These are phyloP conservation scores for Colletotrichum lupini DNA, from an alignment of 2,329 filamentous ascomycete species.

Conservation along the genomic window DNA sequence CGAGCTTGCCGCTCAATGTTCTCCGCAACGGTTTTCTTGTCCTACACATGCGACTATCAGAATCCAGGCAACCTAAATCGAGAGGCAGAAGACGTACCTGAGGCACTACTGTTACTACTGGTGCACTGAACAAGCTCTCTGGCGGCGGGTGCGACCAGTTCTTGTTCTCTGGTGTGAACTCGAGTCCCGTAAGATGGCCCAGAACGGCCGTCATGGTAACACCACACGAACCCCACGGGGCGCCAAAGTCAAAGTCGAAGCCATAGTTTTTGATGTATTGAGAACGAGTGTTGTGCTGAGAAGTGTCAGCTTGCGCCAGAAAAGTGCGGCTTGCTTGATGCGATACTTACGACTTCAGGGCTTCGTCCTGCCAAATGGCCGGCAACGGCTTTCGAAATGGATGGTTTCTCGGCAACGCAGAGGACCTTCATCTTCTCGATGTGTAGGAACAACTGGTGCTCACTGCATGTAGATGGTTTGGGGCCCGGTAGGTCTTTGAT, in stretches of 20 bases:
- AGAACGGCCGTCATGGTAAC: constrained; percentile 95
- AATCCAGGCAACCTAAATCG: background rate
- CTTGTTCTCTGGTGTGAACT: constrained; percentile 80
- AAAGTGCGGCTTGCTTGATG: background rate
- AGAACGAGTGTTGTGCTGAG: constrained; percentile 74
- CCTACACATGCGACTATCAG: constrained; percentile 55
- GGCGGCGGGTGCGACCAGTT: constrained; percentile 87
- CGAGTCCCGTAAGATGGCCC: constrained; percentile 85
- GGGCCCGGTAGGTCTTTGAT: background rate
- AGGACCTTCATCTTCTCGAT: constrained; percentile 61
- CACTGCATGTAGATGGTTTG: background rate
- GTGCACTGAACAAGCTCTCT: constrained; percentile 82
- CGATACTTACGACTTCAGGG: constrained; percentile 72
- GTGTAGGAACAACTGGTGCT: background rate
- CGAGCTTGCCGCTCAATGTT: constrained; percentile 87
- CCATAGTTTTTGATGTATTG: constrained; percentile 93
- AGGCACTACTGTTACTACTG: constrained; percentile 75
- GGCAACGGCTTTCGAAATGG: constrained; percentile 94
- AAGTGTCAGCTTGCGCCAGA: constrained; percentile 37
- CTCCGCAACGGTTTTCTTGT: constrained; percentile 82
- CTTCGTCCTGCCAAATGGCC: constrained; percentile 85
- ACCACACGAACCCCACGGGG: constrained; percentile 80
- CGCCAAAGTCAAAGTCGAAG: constrained; percentile 89
- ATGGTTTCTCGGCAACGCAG: constrained; percentile 78
- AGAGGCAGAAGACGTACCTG: constrained; percentile 59